Percentiles rank a stretch among this genome's conserved stretches.
Evolutionary conservation across 495 filamentous ascomycete genomes (phyloP).

Genomic region (Tuber indicum): DNA sequence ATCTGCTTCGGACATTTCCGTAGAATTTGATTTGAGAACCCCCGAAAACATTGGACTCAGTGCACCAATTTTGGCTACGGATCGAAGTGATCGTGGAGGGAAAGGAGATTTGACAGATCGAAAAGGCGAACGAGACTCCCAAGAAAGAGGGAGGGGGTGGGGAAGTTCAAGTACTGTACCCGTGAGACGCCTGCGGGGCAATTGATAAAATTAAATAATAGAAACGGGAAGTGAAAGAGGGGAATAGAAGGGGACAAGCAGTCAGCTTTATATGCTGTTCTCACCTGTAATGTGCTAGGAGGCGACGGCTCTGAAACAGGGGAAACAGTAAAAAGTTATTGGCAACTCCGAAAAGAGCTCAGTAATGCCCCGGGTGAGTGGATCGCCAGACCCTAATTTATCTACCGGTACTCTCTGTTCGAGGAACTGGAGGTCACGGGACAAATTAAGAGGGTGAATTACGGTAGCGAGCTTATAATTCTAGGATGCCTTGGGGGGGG

Average conservation of each 20-base stretch:
- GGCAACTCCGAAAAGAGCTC: not conserved
- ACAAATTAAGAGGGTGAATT: not conserved
- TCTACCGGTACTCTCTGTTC: not conserved
- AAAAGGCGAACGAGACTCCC: not conserved
- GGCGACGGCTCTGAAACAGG: not conserved
- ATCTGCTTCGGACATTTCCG: slow-evolving; percentile 59
- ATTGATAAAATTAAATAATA: slow-evolving; percentile 5
- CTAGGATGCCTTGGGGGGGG: not conserved
- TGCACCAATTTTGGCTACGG: not conserved
- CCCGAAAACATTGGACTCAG: not conserved
- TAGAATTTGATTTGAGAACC: not conserved
- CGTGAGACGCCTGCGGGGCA: not conserved
- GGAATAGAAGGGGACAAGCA: not conserved
- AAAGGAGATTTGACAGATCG: not conserved
- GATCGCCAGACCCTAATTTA: not conserved
- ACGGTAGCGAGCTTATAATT: not conserved
- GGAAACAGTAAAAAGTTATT: not conserved
- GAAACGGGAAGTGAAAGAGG: slow-evolving; percentile 2
- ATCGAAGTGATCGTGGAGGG: not conserved
- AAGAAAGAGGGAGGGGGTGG: not conserved
- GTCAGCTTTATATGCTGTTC: not conserved
- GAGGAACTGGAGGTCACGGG: not conserved
- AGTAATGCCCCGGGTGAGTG: not conserved
- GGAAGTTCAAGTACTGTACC: not conserved
- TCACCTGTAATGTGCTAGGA: not conserved